Evolutionary conservation across 495 filamentous ascomycete genomes (phyloP).

Genomic region (Massariosphaeria phaeospora): DNA sequence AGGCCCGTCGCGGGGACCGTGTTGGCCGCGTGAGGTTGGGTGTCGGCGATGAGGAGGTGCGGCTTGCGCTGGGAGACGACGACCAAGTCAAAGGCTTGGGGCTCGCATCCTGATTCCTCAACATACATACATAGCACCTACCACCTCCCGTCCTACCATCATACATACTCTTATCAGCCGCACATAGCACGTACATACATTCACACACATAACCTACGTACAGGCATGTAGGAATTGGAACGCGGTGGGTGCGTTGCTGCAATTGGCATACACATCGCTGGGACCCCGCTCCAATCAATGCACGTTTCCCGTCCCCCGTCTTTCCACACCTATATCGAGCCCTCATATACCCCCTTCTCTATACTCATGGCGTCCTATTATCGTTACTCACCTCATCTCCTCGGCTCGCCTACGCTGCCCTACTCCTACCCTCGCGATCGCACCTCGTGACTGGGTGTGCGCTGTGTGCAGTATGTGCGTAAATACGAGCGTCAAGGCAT

Average conservation of each 20-base stretch:
- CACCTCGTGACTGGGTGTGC: too few species aligned
- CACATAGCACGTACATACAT: too few species aligned
- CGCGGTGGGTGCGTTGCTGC: neutral
- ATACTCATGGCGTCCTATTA: too few species aligned
- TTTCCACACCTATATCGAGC: neutral
- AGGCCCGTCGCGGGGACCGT: constrained; percentile 70
- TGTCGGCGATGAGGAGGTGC: constrained; percentile 85
- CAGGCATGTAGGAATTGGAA: neutral
- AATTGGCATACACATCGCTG: neutral
- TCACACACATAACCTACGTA: neutral
- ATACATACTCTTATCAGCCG: too few species aligned
- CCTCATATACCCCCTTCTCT: neutral
- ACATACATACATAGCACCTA: neutral
- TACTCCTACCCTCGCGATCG: too few species aligned
- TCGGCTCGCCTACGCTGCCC: too few species aligned
- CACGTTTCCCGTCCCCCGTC: neutral
- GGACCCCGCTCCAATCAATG: neutral
- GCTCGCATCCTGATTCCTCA: constrained; percentile 29
- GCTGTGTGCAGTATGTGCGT: too few species aligned
- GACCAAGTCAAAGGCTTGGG: constrained; percentile 73
- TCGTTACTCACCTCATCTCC: too few species aligned
- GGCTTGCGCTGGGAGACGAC: constrained; percentile 82
- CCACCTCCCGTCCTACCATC: too few species aligned
- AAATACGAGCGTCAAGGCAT: too few species aligned
- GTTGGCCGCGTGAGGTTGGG: constrained; percentile 80